These are phyloP conservation scores for Fusarium citri DNA, from an alignment of 2,329 filamentous ascomycete genomes.

Conservation along the genomic window DNA sequence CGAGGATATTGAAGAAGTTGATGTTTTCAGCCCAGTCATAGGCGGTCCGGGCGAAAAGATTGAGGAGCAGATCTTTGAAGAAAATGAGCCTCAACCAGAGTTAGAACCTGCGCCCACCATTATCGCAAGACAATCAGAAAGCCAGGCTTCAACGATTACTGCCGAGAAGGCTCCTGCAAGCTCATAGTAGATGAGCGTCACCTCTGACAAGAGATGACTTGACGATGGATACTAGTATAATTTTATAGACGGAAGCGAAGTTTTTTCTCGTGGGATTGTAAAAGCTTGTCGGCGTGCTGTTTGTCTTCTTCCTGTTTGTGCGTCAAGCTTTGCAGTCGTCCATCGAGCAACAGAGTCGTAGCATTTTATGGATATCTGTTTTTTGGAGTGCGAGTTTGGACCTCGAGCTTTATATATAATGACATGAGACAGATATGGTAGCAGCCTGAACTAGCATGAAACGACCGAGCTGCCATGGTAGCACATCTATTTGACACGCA, in stretches of 20 bases:
- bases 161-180: constrained; percentile 27
- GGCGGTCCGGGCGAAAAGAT: constrained; percentile 57
- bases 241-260: constrained; percentile 21
- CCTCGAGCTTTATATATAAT: constrained; percentile 31
- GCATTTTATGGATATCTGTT: constrained; percentile 43
- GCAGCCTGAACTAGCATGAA: background rate
- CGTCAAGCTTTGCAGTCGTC: constrained; percentile 15
- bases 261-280: constrained; percentile 23
- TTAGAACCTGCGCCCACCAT: constrained; percentile 33
- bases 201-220: constrained; percentile 37
- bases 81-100: constrained; percentile 48
- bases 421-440: background rate
- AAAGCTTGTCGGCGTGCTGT: constrained; percentile 28
- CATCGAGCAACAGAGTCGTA: constrained; percentile 16
- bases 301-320: constrained; percentile 28
- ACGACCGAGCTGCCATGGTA: background rate
- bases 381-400: constrained; percentile 38
- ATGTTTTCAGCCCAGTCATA: constrained; percentile 66
- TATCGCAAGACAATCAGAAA: constrained; percentile 25
- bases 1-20: constrained; percentile 68
- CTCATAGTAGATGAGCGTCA: constrained; percentile 9
- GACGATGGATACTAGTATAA: constrained; percentile 43
- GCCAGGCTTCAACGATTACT: constrained; percentile 6
- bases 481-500: background rate
- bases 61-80: constrained; percentile 61